Evolutionary conservation across 2,329 filamentous ascomycete genomes (phyloP).

Genomic region (Trichoderma aggressivum): DNA sequence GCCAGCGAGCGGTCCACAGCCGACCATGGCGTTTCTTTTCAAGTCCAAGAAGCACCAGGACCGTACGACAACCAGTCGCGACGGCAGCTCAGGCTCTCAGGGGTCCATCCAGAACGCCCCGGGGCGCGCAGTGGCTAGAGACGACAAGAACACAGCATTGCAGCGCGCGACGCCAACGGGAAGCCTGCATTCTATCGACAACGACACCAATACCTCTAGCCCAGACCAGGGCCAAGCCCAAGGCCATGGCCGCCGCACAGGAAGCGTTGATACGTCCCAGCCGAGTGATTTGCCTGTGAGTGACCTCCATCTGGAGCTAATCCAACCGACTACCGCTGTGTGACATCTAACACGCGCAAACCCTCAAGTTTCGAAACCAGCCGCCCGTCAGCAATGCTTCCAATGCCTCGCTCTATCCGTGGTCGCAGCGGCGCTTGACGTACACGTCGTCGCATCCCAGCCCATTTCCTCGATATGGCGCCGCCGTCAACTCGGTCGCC

Average conservation of each 20-base stretch:
- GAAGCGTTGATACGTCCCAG: slow-evolving; percentile 46
- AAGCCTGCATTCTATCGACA: slow-evolving; percentile 70
- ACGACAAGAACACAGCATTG: slow-evolving; percentile 53
- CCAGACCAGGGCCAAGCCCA: slow-evolving; percentile 54
- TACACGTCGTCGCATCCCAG: slow-evolving; percentile 79
- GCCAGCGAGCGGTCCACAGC: slow-evolving; percentile 40
- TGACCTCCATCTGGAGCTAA: slow-evolving; percentile 13
- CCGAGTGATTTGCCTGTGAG: slow-evolving; percentile 43
- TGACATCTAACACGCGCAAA: slow-evolving; percentile 9
- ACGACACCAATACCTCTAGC: slow-evolving; percentile 54
- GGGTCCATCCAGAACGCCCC: slow-evolving; percentile 49
- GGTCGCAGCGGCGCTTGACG: slow-evolving; percentile 85
- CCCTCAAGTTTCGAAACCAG: slow-evolving; percentile 27
- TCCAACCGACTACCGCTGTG: not conserved
- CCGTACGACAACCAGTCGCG: slow-evolving; percentile 54
- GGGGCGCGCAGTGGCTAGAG: slow-evolving; percentile 41
- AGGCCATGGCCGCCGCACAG: slow-evolving; percentile 50
- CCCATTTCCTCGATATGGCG: slow-evolving; percentile 94
- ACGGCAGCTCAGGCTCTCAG: slow-evolving; percentile 48
- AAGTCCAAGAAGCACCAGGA: slow-evolving; percentile 77
- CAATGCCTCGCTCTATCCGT: slow-evolving; percentile 86
- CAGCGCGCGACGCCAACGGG: slow-evolving; percentile 69
- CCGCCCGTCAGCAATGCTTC: slow-evolving; percentile 51
- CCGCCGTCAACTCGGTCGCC: slow-evolving; percentile 85
- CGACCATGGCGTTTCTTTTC: slow-evolving; percentile 75